Percentiles rank a stretch among this genome's conserved stretches.
These are phyloP conservation scores for Phytophthora ramorum DNA, from an alignment of 352 stramenopile species.

Conservation along the genomic window DNA sequence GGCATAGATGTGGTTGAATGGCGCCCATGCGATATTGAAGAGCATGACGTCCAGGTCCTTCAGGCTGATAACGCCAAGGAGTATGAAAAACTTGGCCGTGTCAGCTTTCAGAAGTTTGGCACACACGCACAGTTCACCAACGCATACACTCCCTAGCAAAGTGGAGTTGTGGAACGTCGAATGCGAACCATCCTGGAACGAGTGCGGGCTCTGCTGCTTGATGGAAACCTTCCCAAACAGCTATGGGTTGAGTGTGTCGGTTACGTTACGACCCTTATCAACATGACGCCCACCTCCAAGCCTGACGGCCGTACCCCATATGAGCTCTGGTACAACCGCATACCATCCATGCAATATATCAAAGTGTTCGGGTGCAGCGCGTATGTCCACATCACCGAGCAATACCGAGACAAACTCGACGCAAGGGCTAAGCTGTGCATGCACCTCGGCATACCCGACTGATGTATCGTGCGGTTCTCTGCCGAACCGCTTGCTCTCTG, in stretches of 20 bases:
- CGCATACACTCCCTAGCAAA: slow-evolving; percentile 19
- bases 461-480: not conserved
- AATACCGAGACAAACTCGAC: slow-evolving; percentile 16
- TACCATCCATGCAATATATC: slow-evolving; percentile 9
- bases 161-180: slow-evolving; percentile 5
- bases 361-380: slow-evolving; percentile 13
- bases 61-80: slow-evolving; percentile 8
- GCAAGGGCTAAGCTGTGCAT: slow-evolving; percentile 1
- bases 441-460: slow-evolving; percentile 6
- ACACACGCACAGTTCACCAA: slow-evolving; percentile 11
- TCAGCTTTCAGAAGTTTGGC: no score
- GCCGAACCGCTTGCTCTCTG: no score
- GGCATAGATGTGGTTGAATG: slow-evolving; percentile 5
- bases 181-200: slow-evolving; percentile 12
- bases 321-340: slow-evolving; percentile 14
- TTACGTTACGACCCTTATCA: slow-evolving; percentile 16
- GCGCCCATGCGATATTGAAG: not conserved
- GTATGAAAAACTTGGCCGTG: slow-evolving; percentile 6
- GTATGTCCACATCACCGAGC: slow-evolving; percentile 5
- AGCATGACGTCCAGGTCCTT: not conserved
- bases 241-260: slow-evolving; percentile 5
- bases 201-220: not conserved
- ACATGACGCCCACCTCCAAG: slow-evolving; percentile 9
- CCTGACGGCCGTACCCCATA: slow-evolving; percentile 1
- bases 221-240: not conserved